These are phyloP conservation scores for Leccinum variicolor DNA, from an alignment of 768 basidiomycete genomes.

Conservation along the genomic window DNA sequence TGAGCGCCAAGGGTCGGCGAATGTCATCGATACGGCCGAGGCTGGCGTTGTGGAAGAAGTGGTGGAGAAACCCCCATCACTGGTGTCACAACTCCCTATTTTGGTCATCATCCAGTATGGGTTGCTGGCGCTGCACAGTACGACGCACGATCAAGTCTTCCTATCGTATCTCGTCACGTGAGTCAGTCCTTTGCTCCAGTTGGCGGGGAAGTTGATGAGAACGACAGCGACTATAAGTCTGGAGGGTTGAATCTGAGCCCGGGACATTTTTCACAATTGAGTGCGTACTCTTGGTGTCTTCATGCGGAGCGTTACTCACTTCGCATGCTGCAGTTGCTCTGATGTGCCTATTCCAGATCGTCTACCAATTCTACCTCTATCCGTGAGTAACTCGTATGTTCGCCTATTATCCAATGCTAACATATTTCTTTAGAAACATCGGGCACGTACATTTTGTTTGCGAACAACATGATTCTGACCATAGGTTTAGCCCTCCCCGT, in stretches of 20 bases:
- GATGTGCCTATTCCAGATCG: conserved; percentile 93
- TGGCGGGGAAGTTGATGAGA: not conserved
- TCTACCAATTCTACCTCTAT: conserved; percentile 88
- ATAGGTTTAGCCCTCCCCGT: conserved; percentile 59
- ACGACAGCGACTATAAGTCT: conserved; percentile 63
- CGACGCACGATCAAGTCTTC: conserved; percentile 89
- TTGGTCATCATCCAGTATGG: conserved; percentile 90
- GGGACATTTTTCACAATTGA: conserved; percentile 88
- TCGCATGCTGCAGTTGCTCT: conserved; percentile 60
- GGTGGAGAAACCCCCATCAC: conserved; percentile 56
- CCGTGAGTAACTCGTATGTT: conserved; percentile 51
- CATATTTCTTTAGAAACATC: conserved; percentile 47
- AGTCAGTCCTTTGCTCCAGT: conserved; percentile 2
- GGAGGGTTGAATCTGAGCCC: conserved; percentile 93
- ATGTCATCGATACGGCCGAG: conserved; percentile 14
- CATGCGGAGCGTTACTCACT: conserved; percentile 4
- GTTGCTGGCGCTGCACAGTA: conserved; percentile 81
- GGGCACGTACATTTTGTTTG: conserved; percentile 39
- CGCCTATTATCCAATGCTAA: not conserved
- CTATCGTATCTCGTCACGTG: conserved; percentile 77
- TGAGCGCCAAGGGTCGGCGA: conserved; percentile 42
- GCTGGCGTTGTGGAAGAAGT: conserved; percentile 37
- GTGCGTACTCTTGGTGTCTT: conserved; percentile 38
- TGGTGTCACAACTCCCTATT: conserved; percentile 74
- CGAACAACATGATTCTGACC: conserved; percentile 4